Conservation (phyloP, 345 rosid genomes). For the Moricandia arvensis region DNA sequence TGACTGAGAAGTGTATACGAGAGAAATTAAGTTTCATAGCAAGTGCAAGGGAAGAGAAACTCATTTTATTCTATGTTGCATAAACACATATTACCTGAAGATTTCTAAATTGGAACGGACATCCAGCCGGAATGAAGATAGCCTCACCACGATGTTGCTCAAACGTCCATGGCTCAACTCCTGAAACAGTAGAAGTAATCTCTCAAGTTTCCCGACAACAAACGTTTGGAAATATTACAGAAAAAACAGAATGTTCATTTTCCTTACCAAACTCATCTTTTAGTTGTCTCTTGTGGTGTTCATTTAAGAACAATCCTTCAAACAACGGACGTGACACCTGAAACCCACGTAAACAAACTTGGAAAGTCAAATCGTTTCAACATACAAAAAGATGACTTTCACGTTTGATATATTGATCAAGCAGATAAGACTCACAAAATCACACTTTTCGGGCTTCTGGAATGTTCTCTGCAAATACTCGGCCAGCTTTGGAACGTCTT, state of each 20-base stretch:
- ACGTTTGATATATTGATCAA: conserved; percentile 9
- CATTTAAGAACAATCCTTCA: conserved; percentile 60
- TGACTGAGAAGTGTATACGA: conserved; percentile 56
- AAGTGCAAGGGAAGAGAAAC: neutral
- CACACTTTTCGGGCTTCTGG: conserved; percentile 40
- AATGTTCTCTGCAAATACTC: conserved; percentile 49
- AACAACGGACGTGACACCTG: conserved; percentile 64
- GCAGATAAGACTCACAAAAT: conserved; percentile 48
- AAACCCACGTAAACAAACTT: conserved; percentile 31
- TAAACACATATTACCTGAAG: conserved; percentile 50
- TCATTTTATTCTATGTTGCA: neutral
- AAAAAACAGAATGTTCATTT: neutral
- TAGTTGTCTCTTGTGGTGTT: conserved; percentile 57
- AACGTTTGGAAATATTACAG: neutral
- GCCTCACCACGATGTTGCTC: conserved; percentile 82
- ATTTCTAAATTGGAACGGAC: conserved; percentile 83
- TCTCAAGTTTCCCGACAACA: conserved; percentile 19
- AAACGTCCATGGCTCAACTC: conserved; percentile 93
- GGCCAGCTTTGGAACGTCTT: conserved; percentile 70
- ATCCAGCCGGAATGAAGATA: conserved; percentile 90
- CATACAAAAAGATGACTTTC: neutral
- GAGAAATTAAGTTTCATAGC: neutral
- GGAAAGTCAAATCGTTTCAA: conserved; percentile 15
- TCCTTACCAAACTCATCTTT: conserved; percentile 77
- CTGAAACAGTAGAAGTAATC: conserved; percentile 40